Conservation (phyloP, 106 monocot species). For the Dendrobium huoshanense region DNA sequence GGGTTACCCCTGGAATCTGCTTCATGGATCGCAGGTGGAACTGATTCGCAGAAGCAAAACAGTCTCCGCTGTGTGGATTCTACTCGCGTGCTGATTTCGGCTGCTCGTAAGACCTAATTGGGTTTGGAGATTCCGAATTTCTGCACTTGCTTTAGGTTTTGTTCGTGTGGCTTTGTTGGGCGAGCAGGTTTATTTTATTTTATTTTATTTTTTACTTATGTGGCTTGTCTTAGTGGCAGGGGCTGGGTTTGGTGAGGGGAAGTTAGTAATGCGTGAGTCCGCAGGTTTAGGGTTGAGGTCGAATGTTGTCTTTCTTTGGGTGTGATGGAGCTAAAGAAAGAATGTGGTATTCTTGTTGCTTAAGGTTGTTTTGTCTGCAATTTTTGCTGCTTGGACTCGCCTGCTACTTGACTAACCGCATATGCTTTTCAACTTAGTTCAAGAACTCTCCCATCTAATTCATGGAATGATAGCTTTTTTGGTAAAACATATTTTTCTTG, state of each 20-base stretch:
- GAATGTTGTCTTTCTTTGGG: conserved; percentile 1
- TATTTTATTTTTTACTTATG: neutral
- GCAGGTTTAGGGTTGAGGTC: conserved; percentile 5
- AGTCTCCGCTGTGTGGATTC: neutral
- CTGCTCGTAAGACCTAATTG: neutral
- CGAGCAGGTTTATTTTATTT: neutral
- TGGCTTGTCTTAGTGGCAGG: neutral
- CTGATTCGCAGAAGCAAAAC: neutral
- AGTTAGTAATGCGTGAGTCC: neutral
- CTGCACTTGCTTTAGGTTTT: neutral
- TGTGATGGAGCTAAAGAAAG: neutral
- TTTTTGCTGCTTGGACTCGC: neutral
- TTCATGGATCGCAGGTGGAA: neutral
- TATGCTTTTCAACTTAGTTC: neutral
- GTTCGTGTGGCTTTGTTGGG: neutral
- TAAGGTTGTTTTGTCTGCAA: neutral
- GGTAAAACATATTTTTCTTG: neutral
- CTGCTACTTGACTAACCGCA: neutral
- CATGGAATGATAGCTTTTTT: neutral
- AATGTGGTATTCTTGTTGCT: neutral
- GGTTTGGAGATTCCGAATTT: neutral
- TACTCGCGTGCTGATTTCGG: neutral
- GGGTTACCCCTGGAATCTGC: neutral
- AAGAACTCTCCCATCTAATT: neutral
- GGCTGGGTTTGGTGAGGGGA: neutral